Conservation (phyloP, 345 rosid genomes). For the Moringa oleifera region DNA sequence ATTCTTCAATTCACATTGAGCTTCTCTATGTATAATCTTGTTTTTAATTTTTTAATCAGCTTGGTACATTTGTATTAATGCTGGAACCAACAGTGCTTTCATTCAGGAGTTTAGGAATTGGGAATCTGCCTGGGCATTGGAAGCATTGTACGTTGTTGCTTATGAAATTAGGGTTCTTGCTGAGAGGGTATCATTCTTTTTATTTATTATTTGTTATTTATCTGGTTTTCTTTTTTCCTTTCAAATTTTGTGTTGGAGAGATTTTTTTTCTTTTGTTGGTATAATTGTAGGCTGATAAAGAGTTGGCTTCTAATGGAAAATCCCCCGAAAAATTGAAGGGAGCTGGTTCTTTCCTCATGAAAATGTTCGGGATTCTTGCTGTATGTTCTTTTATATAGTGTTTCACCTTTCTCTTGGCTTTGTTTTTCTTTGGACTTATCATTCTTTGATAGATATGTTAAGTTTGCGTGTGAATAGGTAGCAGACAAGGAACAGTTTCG, state of each 20-base stretch:
- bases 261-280: background rate
- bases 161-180: slow-evolving; percentile 95
- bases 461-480: background rate
- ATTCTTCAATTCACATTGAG: slow-evolving; percentile 1
- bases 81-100: slow-evolving; percentile 54
- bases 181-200: slow-evolving; percentile 49
- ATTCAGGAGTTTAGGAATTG: slow-evolving; percentile 98
- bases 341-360: slow-evolving; percentile 95
- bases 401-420: slow-evolving; percentile 1
- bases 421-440: background rate
- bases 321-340: slow-evolving; percentile 93
- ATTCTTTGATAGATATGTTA: background rate
- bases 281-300: slow-evolving; percentile 72
- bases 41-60: background rate
- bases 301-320: slow-evolving; percentile 71
- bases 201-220: background rate
- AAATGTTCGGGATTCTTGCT: slow-evolving; percentile 92
- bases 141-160: slow-evolving; percentile 74
- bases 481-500: background rate
- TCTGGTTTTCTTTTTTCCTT: background rate
- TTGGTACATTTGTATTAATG: background rate
- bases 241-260: background rate
- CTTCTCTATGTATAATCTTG: too few relatives aligned
- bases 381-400: slow-evolving; percentile 42
- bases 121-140: slow-evolving; percentile 97